Evolutionary conservation across 352 stramenopile species (phyloP).

Genomic region (Phytophthora sp.): DNA sequence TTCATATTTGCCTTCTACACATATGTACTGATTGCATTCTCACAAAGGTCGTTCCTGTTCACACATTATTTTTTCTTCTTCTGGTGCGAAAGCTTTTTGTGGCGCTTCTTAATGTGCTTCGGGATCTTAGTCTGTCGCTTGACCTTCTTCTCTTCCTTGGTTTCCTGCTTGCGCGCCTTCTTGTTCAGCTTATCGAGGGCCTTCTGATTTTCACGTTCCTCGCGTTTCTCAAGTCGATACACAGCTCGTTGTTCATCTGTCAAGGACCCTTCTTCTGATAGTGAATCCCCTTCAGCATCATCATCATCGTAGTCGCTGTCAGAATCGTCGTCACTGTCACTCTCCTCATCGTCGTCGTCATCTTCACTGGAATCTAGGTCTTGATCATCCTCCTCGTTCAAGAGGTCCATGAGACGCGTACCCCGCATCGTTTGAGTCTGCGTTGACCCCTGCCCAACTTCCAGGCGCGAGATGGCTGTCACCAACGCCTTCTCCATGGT

Average conservation of each 20-base stretch:
- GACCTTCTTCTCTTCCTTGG: conserved; percentile 94
- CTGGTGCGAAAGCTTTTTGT: conserved; percentile 95
- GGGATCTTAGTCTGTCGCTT: conserved; percentile 98
- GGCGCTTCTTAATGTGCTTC: conserved; percentile 99
- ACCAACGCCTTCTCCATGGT: conserved; percentile 87
- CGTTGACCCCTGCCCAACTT: conserved; percentile 44
- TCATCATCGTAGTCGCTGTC: conserved; percentile 44
- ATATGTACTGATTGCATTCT: no score
- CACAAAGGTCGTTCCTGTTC: conserved; percentile 17
- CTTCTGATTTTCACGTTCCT: conserved; percentile 63
- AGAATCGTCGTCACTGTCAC: conserved; percentile 38
- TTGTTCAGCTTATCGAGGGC: conserved; percentile 71
- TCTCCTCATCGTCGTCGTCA: conserved; percentile 49
- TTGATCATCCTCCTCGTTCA: conserved; percentile 64
- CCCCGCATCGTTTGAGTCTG: conserved; percentile 36
- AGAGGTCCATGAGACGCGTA: conserved; percentile 74
- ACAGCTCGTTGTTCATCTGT: conserved; percentile 86
- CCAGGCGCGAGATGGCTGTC: conserved; percentile 78
- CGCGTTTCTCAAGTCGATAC: conserved; percentile 83
- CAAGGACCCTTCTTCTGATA: conserved; percentile 44
- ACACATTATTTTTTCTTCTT: conserved; percentile 57
- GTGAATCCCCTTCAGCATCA: conserved; percentile 15
- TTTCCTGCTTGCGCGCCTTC: conserved; percentile 96
- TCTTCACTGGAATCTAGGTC: conserved; percentile 55
- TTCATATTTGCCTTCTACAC: no score